Evolutionary conservation across 2,329 filamentous ascomycete genomes (phyloP), one percentile per base, ranked within the genome.

Genomic region (Thermomyces lanuginosus): DNA sequence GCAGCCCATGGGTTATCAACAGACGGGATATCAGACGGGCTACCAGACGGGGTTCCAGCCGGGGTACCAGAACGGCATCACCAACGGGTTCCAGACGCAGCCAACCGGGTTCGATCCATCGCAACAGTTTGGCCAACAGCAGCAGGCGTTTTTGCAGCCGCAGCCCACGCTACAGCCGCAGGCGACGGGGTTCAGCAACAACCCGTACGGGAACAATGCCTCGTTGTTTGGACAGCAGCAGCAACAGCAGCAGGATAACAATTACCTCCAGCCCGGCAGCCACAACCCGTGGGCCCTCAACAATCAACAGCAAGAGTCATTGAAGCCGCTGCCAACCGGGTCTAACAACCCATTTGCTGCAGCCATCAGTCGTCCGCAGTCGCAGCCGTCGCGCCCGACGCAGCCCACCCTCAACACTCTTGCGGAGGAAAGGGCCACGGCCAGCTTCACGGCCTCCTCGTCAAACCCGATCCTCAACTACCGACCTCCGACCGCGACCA

Each of bases 341-440:
- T 95, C 89, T 9, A 98, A 98, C 62, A 98, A 98, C 49, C 89
- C 89, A 2, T 98, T 98, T 46, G 86, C 89, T 14, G 64, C 69
- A 8, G 67, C 75, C n/a, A 72, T 77, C 44, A 55, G 55, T 32
- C 61, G 66, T 31, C 58, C 67, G 39, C 58, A 74, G 62, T 69
- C 60, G 37, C 45, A 32, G 23, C 50, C 41, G 34, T 65, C 65
- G 22, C 49, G 60, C 11, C 62, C 65, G 15, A 62, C 69, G 5
- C 70, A 78, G 33, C 74, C 81, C 8, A 72, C 75, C 2, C 66
- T 95, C 26, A 71, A 72, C 40, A 72, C 75, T 3, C 62, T 93
- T 9, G 75, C 76, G 15, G 84, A 93, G 53, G 82, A 92, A 48
- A 80, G 84, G 59, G 76, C 78, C 0, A 69, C 84, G 9, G 68